phyloP scores from a whole-genome alignment of 345 rosid genomes.

The Trapa incisa region DNA sequence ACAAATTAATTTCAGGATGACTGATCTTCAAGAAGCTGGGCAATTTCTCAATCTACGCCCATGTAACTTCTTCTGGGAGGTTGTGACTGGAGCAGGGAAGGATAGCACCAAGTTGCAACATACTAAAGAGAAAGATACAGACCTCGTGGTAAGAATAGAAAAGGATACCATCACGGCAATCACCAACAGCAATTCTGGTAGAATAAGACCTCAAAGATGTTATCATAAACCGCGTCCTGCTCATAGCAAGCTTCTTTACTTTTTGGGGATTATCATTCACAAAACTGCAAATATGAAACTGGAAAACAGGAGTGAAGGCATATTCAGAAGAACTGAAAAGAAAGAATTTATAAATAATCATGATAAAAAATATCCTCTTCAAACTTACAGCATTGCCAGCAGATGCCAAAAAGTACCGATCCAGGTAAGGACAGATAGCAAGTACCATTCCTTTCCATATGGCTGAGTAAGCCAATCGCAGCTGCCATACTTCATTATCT shows the following conservation, averaged over 20 bases:
- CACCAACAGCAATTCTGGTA: constrained; percentile 90
- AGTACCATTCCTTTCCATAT: constrained; percentile 80
- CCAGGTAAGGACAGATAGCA: constrained; percentile 90
- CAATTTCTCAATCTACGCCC: neutral
- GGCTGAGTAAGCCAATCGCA: constrained; percentile 41
- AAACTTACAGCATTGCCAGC: constrained; percentile 92
- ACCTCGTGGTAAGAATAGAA: constrained; percentile 90
- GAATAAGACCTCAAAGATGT: constrained; percentile 58
- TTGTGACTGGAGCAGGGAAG: neutral
- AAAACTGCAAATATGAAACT: constrained; percentile 87
- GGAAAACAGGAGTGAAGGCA: constrained; percentile 16
- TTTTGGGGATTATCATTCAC: constrained; percentile 55
- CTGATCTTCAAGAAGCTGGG: neutral
- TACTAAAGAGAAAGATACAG: constrained; percentile 12
- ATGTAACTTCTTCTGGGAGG: neutral
- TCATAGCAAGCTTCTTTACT: constrained; percentile 58
- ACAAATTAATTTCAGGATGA: neutral
- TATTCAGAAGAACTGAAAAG: neutral
- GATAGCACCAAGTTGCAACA: neutral
- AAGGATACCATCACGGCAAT: constrained; percentile 96
- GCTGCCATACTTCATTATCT: constrained; percentile 75
- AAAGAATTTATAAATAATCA: neutral
- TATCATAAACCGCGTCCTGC: constrained; percentile 90
- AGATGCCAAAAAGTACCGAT: constrained; percentile 78
- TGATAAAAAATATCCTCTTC: constrained; percentile 3